phyloP scores from a whole-genome alignment of 345 rosid genomes.

The Linum tenue region DNA sequence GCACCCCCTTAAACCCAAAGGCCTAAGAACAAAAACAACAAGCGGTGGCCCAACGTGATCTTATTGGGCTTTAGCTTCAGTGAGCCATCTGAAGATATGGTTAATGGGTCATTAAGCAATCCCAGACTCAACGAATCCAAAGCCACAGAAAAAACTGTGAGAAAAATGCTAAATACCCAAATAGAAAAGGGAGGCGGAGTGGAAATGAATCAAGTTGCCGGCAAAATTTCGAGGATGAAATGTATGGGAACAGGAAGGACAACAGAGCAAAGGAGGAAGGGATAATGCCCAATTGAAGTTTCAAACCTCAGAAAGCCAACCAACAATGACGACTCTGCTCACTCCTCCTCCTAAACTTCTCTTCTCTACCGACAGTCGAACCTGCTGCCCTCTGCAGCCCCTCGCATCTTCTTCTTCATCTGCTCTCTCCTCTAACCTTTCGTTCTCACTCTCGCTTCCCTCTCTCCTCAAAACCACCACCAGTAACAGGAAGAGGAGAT shows the following conservation, averaged over 20 bases:
- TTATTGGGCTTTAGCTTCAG: too few species aligned
- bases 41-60: too few species aligned
- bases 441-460: slow-evolving; percentile 11
- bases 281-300: not conserved
- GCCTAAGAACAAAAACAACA: too few species aligned
- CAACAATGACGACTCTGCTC: not conserved
- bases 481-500: not conserved
- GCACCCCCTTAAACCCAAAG: too few species aligned
- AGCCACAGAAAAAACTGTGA: too few species aligned
- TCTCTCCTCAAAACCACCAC: slow-evolving; percentile 10
- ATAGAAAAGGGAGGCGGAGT: too few species aligned
- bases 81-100: too few species aligned
- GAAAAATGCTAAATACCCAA: too few species aligned
- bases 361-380: slow-evolving; percentile 31
- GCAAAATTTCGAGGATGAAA: not conserved
- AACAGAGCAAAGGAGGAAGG: not conserved
- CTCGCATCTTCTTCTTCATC: slow-evolving; percentile 1
- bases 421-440: not conserved
- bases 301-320: slow-evolving; percentile 1
- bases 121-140: too few species aligned
- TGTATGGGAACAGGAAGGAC: not conserved
- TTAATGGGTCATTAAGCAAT: too few species aligned
- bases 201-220: not conserved
- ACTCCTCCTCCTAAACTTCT: slow-evolving; percentile 27
- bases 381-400: slow-evolving; percentile 1